A percentile compares a stretch with the other conserved stretches of the same genome.
Evolutionary conservation across 176 grass and related monocot genomes (phyloP).

Genomic region (Zoysia japonica): DNA sequence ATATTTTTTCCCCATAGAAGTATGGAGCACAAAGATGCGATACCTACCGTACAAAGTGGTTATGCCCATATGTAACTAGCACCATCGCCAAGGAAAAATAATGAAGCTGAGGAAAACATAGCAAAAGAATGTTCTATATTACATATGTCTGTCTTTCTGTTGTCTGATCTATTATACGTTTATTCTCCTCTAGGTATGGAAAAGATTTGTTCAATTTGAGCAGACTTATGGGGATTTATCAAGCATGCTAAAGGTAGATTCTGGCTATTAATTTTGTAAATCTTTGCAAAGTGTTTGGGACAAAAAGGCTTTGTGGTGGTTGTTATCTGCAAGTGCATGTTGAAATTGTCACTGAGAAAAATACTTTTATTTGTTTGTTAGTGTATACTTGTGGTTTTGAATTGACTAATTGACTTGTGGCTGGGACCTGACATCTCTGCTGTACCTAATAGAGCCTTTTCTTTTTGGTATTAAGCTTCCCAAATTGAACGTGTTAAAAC

Average conservation of each 20-base stretch:
- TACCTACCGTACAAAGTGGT: neutral
- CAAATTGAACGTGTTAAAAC: neutral
- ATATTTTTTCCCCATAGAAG: constrained; percentile 28
- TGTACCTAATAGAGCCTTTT: neutral
- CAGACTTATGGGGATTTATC: constrained; percentile 81
- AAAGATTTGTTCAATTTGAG: constrained; percentile 82
- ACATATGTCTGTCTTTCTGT: constrained; percentile 25
- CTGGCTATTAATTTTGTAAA: constrained; percentile 17
- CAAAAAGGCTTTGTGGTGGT: no score
- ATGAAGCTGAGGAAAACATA: neutral
- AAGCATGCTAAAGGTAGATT: constrained; percentile 91
- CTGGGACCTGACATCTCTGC: neutral
- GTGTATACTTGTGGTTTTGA: constrained; percentile 11
- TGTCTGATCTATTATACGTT: constrained; percentile 39
- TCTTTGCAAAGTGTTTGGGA: constrained; percentile 3
- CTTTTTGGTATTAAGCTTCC: neutral
- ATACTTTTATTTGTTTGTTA: neutral
- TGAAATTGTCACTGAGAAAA: no score
- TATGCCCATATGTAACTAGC: neutral
- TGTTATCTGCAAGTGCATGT: no score
- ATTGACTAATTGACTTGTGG: neutral
- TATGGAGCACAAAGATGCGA: constrained; percentile 17
- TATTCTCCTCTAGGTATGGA: constrained; percentile 77
- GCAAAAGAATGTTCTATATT: constrained; percentile 7
- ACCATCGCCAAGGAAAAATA: neutral